Evolutionary conservation across 805 yeast genomes (phyloP), one percentile per base, ranked within the genome.

Genomic region (Scheffersomyces coipomensis): DNA sequence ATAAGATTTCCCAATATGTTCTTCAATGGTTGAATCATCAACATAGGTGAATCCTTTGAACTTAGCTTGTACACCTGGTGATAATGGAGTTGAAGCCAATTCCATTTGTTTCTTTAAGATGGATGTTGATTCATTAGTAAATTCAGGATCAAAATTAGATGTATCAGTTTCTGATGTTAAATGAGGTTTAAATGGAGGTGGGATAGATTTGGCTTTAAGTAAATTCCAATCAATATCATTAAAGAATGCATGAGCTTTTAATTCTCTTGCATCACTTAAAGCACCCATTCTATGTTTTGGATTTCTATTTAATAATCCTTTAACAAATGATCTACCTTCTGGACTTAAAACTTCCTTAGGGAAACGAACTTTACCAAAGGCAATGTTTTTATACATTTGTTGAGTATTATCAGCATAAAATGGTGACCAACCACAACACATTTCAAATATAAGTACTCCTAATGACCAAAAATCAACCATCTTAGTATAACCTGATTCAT

Each of bases 351-450:
- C 95, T 59, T 93, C 99, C 61, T 91, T 88, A 35, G 99, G 99
- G 64, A 93, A 93, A 56, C 96, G 78, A 33, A 93, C 98, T 63
- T 91, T 93, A 46, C 99, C 99, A 66, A 89, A 93, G 4, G 98
- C 99, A 69, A 93, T 93, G 66, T 93, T 93, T 69, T 91, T 93
- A 68, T 93, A 93, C 99, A 93, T 93, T 64, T 93, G 97, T 69
- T 93, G 98, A 36, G 96, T 89, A 62, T 88, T 91, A 47, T 91
- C 97, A 19, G 98, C 99, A 56, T 88, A 93, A 63, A 93, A 93
- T 39, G 99, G 99, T 4, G 96, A 86, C 99, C 98, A 93, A 37
- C 99, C 99, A 68, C 98, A 93, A 64, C 98, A 90, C 99, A 93
- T 93, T 68, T 93, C 99, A 64, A 93, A 93, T 33, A 93, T 89